These are phyloP conservation scores for Protea cynaroides DNA, from an alignment of 164 flowering plant species.

Conservation along the genomic window DNA sequence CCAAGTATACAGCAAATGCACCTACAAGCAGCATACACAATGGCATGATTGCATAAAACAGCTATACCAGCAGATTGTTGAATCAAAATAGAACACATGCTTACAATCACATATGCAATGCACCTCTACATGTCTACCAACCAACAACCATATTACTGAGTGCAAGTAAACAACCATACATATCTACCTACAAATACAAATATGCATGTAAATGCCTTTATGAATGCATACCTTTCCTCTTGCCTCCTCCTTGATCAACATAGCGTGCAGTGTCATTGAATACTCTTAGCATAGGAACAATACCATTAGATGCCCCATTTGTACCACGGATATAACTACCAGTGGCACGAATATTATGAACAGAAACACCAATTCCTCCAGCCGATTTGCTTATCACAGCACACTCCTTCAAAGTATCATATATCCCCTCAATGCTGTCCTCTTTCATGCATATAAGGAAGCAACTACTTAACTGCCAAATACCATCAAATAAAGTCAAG, in stretches of 20 bases:
- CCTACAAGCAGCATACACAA: slow-evolving; percentile 40
- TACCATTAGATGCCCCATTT: slow-evolving; percentile 98
- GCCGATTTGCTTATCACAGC: slow-evolving; percentile 99
- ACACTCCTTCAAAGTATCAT: slow-evolving; percentile 96
- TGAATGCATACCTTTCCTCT: slow-evolving; percentile 72
- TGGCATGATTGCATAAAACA: neutral
- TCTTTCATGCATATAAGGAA: slow-evolving; percentile 96
- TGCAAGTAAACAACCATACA: neutral
- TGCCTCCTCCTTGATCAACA: slow-evolving; percentile 99
- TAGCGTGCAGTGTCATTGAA: slow-evolving; percentile 99
- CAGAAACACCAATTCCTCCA: slow-evolving; percentile 97
- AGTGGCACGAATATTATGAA: slow-evolving; percentile 93
- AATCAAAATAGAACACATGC: neutral
- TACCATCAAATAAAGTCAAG: slow-evolving; percentile 3
- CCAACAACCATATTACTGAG: no score
- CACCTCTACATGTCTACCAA: no score
- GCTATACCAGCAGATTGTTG: neutral
- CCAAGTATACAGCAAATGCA: slow-evolving; percentile 97
- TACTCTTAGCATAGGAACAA: slow-evolving; percentile 93
- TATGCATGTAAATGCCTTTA: neutral
- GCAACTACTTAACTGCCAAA: slow-evolving; percentile 87
- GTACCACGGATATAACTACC: slow-evolving; percentile 98
- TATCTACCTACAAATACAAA: neutral
- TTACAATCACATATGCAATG: neutral
- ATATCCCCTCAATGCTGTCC: slow-evolving; percentile 97